Conservation (phyloP, 306 rosid genomes). For the peach (Prunus persica) region Prunus_persica_NCBIv2 NC_034012.1:11586001-11586500, state of each 20-base stretch:
- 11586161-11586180: not conserved
- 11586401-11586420: not conserved
- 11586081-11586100: constrained; percentile 33
- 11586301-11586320: not conserved
- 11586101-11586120: not conserved
- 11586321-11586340: not conserved
- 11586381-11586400: constrained; percentile 16
- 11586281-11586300: not conserved
- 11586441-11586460: constrained; percentile 40
- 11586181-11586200: not conserved
- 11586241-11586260: not conserved
- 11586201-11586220: not conserved
- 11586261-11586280: not conserved
- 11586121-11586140: not conserved
- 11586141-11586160: not conserved
- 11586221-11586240: not conserved
- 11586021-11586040: constrained; percentile 21
- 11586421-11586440: constrained; percentile 36
- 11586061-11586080: constrained; percentile 1
- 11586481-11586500: not conserved
- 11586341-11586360: not conserved
- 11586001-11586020: too few relatives aligned
- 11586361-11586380: constrained; percentile 2
- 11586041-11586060: constrained; percentile 17
- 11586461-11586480: constrained; percentile 10